These are phyloP conservation scores for Ambrosia trifida DNA, from an alignment of 129 eudicot genomes.

Conservation along the genomic window DNA sequence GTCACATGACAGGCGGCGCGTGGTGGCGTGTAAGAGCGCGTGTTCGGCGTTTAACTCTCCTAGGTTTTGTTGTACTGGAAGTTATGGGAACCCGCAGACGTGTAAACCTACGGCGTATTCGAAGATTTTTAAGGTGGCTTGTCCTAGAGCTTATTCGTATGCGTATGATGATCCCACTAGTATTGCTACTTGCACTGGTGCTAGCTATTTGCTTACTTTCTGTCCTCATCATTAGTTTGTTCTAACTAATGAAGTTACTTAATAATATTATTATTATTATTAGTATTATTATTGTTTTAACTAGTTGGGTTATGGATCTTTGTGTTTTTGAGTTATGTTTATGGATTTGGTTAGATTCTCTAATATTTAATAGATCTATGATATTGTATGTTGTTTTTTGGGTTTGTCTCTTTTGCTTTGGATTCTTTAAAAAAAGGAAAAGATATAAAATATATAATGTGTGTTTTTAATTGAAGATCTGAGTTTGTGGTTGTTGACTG, in stretches of 20 bases:
- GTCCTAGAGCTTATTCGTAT: constrained; percentile 93
- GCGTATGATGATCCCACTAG: constrained; percentile 98
- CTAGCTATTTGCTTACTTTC: constrained; percentile 75
- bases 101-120: constrained; percentile 98
- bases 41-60: constrained; percentile 89
- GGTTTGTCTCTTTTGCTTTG: constrained; percentile 18
- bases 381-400: not conserved
- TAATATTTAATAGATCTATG: not conserved
- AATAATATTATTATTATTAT: too few species aligned
- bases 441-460: not conserved
- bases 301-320: constrained; percentile 1
- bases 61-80: constrained; percentile 89
- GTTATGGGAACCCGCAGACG: constrained; percentile 72
- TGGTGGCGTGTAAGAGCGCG: constrained; percentile 96
- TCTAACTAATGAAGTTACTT: too few species aligned
- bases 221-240: constrained; percentile 71
- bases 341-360: constrained; percentile 22
- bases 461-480: not conserved
- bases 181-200: constrained; percentile 90
- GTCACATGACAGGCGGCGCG: constrained; percentile 57
- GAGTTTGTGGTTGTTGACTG: constrained; percentile 7
- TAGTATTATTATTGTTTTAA: not conserved
- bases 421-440: not conserved
- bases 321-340: constrained; percentile 18
- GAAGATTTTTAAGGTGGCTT: constrained; percentile 83